These are phyloP conservation scores for Monosporozyma siamensis DNA, from an alignment of 805 yeast genomes.

Conservation along the genomic window DNA sequence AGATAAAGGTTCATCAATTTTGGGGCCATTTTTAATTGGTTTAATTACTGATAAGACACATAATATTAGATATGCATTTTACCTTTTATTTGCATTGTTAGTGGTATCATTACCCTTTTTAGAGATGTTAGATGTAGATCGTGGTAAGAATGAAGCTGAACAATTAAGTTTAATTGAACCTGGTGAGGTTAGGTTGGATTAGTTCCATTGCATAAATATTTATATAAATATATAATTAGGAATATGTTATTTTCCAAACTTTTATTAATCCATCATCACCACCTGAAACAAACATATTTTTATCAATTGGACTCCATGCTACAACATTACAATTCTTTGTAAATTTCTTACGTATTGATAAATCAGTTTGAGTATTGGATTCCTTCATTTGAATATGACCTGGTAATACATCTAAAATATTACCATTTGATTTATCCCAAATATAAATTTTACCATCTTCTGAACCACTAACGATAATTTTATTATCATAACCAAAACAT, in stretches of 20 bases:
- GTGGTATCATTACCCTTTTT: conserved; percentile 51
- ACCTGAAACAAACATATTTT: conserved; percentile 63
- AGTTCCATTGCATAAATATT: background rate
- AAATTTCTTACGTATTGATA: conserved; percentile 14
- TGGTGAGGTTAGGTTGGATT: background rate
- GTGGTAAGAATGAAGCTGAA: conserved; percentile 51
- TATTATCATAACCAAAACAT: conserved; percentile 64
- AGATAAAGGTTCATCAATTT: conserved; percentile 67
- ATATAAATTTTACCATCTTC: conserved; percentile 72
- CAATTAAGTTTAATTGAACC: conserved; percentile 25
- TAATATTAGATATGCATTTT: conserved; percentile 64
- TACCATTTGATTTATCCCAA: conserved; percentile 70
- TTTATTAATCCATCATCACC: conserved; percentile 72
- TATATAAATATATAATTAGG: background rate
- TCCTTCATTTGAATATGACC: conserved; percentile 25
- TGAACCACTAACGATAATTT: conserved; percentile 68
- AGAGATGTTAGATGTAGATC: conserved; percentile 42
- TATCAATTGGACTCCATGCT: conserved; percentile 51
- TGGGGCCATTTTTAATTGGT: conserved; percentile 70
- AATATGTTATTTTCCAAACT: conserved; percentile 47
- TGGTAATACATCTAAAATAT: conserved; percentile 38
- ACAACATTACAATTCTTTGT: conserved; percentile 58
- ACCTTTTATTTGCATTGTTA: conserved; percentile 47
- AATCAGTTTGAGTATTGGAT: conserved; percentile 14
- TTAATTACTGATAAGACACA: conserved; percentile 63